Percentiles rank a stretch among this genome's conserved stretches.
These are phyloP conservation scores for Simmondsia chinensis DNA, from an alignment of 148 eudicot species.

Conservation along the genomic window DNA sequence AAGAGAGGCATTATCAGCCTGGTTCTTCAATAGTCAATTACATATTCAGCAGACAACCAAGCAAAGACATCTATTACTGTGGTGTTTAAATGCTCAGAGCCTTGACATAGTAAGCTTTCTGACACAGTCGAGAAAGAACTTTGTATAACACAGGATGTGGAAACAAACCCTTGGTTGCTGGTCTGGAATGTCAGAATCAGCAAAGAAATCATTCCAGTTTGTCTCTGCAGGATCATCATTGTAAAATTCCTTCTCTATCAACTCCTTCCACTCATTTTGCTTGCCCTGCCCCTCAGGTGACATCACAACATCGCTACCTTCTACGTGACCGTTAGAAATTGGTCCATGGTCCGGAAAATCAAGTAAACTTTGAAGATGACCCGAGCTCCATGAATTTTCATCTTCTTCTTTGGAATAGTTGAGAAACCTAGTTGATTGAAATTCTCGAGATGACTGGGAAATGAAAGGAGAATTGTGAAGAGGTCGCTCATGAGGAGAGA, in stretches of 20 bases:
- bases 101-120: too few relatives aligned
- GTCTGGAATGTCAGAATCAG: constrained; percentile 35
- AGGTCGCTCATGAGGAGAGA: constrained; percentile 20
- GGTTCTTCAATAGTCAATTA: too few relatives aligned
- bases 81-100: too few relatives aligned
- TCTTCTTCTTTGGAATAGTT: constrained; percentile 33
- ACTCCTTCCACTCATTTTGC: constrained; percentile 53
- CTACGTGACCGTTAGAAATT: constrained; percentile 32
- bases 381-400: constrained; percentile 43
- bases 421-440: constrained; percentile 22
- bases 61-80: too few relatives aligned
- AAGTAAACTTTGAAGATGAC: constrained; percentile 43
- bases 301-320: constrained; percentile 21
- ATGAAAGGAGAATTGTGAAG: constrained; percentile 23
- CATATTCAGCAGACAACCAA: too few relatives aligned
- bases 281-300: constrained; percentile 27
- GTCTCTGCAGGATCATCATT: constrained; percentile 45
- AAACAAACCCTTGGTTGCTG: constrained; percentile 48
- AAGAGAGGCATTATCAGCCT: too few relatives aligned
- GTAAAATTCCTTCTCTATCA: constrained; percentile 50
- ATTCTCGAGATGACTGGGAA: constrained; percentile 26
- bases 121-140: too few relatives aligned
- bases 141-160: too few relatives aligned
- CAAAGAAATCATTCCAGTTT: constrained; percentile 56
- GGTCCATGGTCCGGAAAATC: constrained; percentile 34